phyloP scores from a whole-genome alignment of 805 yeast species.

The Candida rishiriensis region DNA sequence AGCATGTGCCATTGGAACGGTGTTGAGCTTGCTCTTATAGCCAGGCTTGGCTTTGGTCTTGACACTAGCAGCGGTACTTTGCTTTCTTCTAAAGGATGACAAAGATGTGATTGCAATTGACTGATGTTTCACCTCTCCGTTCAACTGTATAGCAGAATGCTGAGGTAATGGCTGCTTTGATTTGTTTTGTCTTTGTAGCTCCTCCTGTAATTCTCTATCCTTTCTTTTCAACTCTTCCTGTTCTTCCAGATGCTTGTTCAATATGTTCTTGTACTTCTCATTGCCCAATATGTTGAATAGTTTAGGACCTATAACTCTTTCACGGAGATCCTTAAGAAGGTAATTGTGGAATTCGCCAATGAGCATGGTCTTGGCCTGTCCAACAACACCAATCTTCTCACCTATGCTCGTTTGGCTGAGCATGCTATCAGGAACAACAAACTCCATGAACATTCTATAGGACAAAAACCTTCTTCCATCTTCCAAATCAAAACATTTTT shows the following conservation, averaged over 20 bases:
- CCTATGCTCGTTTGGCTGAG: slow-evolving; percentile 26
- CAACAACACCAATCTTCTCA: slow-evolving; percentile 34
- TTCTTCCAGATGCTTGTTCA: slow-evolving; percentile 32
- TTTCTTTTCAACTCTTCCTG: slow-evolving; percentile 18
- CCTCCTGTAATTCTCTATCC: slow-evolving; percentile 9
- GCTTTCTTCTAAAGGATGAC: slow-evolving; percentile 34
- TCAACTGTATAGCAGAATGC: slow-evolving; percentile 12
- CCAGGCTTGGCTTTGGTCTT: slow-evolving; percentile 36
- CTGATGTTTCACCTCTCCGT: slow-evolving; percentile 19
- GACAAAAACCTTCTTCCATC: slow-evolving; percentile 52
- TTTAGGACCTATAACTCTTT: slow-evolving; percentile 64
- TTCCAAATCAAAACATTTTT: slow-evolving; percentile 52
- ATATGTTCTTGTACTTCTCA: slow-evolving; percentile 48
- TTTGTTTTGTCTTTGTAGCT: slow-evolving; percentile 5
- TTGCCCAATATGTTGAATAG: slow-evolving; percentile 59
- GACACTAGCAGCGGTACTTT: slow-evolving; percentile 44
- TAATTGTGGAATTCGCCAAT: slow-evolving; percentile 60
- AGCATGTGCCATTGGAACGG: slow-evolving; percentile 53
- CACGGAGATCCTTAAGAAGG: slow-evolving; percentile 67
- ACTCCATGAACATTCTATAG: slow-evolving; percentile 52
- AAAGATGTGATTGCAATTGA: slow-evolving; percentile 17
- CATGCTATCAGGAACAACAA: slow-evolving; percentile 45
- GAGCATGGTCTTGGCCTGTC: slow-evolving; percentile 55
- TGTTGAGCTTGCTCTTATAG: slow-evolving; percentile 19
- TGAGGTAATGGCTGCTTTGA: neutral